phyloP scores from a whole-genome alignment of 2,329 filamentous ascomycete species.

The Botrytis aclada region DNA sequence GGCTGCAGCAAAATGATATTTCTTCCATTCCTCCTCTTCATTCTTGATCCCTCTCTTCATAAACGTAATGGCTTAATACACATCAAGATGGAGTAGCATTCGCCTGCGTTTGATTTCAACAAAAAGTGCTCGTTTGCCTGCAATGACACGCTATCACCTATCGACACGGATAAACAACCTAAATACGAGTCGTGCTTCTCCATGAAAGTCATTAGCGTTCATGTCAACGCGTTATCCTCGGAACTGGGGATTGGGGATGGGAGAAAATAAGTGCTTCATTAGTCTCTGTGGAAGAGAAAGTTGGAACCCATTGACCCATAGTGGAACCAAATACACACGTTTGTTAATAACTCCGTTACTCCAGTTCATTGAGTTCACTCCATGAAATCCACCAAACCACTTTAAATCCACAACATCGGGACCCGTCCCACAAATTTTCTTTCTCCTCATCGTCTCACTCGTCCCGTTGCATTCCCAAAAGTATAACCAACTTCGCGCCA shows the following conservation, averaged over 20 bases:
- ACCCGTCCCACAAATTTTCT: neutral
- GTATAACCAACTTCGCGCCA: slow-evolving; percentile 5
- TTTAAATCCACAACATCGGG: slow-evolving; percentile 6
- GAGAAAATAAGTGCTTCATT: neutral
- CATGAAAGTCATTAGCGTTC: neutral
- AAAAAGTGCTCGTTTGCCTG: neutral
- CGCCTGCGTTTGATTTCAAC: neutral
- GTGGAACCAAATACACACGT: neutral
- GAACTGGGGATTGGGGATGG: neutral
- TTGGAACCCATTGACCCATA: neutral
- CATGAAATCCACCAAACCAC: slow-evolving; percentile 13
- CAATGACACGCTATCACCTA: neutral
- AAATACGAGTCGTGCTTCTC: neutral
- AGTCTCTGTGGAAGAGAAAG: neutral
- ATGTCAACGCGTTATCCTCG: slow-evolving; percentile 2
- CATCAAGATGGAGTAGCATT: neutral
- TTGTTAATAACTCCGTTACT: neutral
- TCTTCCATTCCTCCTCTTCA: neutral
- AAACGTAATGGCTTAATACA: neutral
- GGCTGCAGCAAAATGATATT: neutral
- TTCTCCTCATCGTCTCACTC: neutral
- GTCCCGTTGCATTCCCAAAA: neutral
- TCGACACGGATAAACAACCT: neutral
- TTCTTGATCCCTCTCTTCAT: neutral
- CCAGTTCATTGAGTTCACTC: slow-evolving; percentile 1